A percentile compares a stretch with the other conserved stretches of the same genome.
Evolutionary conservation across 768 basidiomycete species (phyloP).

Genomic region (Macrolepiota albuminosa): DNA sequence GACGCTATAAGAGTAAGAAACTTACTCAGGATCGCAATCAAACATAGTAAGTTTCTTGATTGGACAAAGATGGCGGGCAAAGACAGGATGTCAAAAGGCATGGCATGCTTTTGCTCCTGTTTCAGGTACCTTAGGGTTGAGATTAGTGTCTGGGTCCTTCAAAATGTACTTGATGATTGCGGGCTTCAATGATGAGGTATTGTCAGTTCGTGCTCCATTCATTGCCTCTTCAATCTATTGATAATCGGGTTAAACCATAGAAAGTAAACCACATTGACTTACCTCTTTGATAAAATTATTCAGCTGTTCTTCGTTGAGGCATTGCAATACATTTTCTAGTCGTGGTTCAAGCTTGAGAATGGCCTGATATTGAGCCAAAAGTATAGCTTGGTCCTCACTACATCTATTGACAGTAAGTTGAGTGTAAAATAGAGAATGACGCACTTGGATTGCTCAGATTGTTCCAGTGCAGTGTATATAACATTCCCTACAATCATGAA

Average conservation of each 20-base stretch:
- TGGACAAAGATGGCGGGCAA: background rate
- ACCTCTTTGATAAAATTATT: background rate
- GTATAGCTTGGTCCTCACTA: background rate
- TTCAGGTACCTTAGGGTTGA: background rate
- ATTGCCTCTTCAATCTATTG: background rate
- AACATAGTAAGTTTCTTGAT: background rate
- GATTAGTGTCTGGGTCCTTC: background rate
- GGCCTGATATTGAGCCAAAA: background rate
- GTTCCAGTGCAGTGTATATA: background rate
- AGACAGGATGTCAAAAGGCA: background rate
- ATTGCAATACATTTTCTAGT: background rate
- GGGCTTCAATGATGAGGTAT: background rate
- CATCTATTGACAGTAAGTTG: background rate
- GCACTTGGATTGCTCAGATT: no score
- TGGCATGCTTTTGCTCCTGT: background rate
- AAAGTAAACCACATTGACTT: background rate
- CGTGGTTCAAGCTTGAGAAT: background rate
- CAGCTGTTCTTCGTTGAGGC: slow-evolving; percentile 13
- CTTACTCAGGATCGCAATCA: background rate
- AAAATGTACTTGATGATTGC: background rate
- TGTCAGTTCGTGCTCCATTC: background rate
- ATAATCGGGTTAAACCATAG: background rate
- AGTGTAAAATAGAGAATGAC: no score
- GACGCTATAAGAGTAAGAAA: background rate
- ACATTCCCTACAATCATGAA: background rate